phyloP scores from a whole-genome alignment of 352 stramenopile species.

The Poterioochromonas sp. region DNA sequence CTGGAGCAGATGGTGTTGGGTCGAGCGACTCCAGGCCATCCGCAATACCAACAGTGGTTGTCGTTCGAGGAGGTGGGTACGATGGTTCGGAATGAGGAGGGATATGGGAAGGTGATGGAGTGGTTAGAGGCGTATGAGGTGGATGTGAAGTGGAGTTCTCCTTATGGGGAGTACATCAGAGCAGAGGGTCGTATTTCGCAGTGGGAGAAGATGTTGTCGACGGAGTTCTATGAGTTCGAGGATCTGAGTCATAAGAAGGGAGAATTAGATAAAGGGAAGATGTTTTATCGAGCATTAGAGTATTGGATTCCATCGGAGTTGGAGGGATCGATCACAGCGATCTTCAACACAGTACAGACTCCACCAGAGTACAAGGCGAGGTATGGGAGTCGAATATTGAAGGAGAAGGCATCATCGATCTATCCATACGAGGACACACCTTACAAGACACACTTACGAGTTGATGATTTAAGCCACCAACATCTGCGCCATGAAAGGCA shows the following conservation, averaged over 20 bases:
- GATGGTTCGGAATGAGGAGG: background rate
- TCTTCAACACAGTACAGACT: conserved; percentile 28
- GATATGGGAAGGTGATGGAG: background rate
- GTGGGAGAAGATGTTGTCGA: background rate
- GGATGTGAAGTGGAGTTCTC: background rate
- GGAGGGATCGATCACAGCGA: background rate
- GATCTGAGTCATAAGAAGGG: background rate
- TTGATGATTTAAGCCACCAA: background rate
- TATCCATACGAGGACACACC: background rate
- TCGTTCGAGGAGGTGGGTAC: background rate
- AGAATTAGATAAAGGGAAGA: background rate
- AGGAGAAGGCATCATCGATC: no score
- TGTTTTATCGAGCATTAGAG: background rate
- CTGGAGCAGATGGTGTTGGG: background rate
- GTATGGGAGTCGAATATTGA: no score
- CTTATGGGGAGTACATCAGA: background rate
- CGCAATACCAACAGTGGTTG: background rate
- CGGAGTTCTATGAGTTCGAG: background rate
- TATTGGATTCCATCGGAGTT: background rate
- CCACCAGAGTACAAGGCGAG: background rate
- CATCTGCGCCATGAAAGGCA: no score
- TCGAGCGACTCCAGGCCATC: background rate
- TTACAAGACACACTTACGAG: background rate
- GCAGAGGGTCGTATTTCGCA: background rate
- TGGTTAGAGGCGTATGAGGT: background rate